Conservation (phyloP, 176 grass and related monocot species). For the Oryza brachyantha region DNA sequence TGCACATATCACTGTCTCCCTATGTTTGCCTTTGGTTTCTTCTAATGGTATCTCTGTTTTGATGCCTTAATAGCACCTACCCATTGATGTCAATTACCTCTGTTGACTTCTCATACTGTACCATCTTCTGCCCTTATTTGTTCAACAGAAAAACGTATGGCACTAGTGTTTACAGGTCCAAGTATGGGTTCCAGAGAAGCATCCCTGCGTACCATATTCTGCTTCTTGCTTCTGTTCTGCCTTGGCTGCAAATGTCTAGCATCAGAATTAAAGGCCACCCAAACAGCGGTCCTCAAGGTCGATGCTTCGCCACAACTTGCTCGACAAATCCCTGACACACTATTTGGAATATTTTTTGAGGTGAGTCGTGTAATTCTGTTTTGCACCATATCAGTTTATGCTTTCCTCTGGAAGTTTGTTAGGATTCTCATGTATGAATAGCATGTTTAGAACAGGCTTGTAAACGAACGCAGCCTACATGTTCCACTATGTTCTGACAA, state of each 20-base stretch:
- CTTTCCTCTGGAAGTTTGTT: background rate
- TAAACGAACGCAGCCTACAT: too few species aligned
- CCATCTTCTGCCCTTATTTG: background rate
- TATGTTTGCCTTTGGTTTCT: background rate
- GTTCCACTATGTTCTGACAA: background rate
- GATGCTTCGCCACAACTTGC: conserved; percentile 61
- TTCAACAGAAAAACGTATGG: background rate
- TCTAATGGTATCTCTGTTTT: background rate
- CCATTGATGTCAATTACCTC: background rate
- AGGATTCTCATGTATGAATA: background rate
- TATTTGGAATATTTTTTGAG: conserved; percentile 98
- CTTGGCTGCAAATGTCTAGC: conserved; percentile 35
- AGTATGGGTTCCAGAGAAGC: conserved; percentile 33
- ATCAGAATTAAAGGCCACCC: conserved; percentile 46
- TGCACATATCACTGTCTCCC: background rate
- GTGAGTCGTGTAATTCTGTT: conserved; percentile 35
- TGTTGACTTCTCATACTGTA: background rate
- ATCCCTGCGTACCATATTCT: background rate
- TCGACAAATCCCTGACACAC: conserved; percentile 59
- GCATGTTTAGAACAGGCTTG: background rate
- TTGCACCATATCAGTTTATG: background rate
- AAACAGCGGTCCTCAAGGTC: conserved; percentile 49
- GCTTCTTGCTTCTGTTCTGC: conserved; percentile 7
- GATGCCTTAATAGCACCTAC: background rate
- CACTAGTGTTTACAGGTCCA: conserved; percentile 14